A percentile compares a stretch with the other conserved stretches of the same genome.
These are phyloP conservation scores for Alternaria burnsii DNA, from an alignment of 2,329 filamentous ascomycete species.

Conservation along the genomic window DNA sequence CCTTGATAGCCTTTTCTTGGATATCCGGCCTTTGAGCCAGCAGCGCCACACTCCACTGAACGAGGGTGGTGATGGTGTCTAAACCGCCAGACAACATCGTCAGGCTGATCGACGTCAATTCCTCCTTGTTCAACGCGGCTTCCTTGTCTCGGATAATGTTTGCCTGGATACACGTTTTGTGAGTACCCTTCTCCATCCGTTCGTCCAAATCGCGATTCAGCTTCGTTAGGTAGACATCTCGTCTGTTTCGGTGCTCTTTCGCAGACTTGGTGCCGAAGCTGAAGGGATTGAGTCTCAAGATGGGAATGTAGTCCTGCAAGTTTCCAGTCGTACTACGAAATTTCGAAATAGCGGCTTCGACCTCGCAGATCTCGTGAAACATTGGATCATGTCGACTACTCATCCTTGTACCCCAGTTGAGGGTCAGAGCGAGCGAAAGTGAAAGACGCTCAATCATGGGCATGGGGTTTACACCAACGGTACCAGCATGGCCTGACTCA, in stretches of 20 bases:
- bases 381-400: conserved; percentile 66
- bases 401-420: conserved; percentile 73
- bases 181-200: conserved; percentile 66
- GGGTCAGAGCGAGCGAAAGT: conserved; percentile 68
- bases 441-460: conserved; percentile 72
- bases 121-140: conserved; percentile 67
- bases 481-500: conserved; percentile 65
- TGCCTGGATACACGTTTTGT: conserved; percentile 72
- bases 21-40: conserved; percentile 68
- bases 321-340: conserved; percentile 69
- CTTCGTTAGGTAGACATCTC: conserved; percentile 67
- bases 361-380: conserved; percentile 70
- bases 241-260: conserved; percentile 66
- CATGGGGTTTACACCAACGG: conserved; percentile 68
- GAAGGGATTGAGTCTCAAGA: conserved; percentile 68
- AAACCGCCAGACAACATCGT: conserved; percentile 74
- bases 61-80: conserved; percentile 71
- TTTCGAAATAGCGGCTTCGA: conserved; percentile 67
- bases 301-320: conserved; percentile 68
- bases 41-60: conserved; percentile 71
- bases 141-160: conserved; percentile 72
- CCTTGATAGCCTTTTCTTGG: conserved; percentile 66
- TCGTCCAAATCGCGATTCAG: conserved; percentile 68
- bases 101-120: conserved; percentile 71
- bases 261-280: conserved; percentile 66